These are phyloP conservation scores for Nicotiana obtusifolia DNA, from an alignment of 257 asterid species.

Conservation along the genomic window DNA sequence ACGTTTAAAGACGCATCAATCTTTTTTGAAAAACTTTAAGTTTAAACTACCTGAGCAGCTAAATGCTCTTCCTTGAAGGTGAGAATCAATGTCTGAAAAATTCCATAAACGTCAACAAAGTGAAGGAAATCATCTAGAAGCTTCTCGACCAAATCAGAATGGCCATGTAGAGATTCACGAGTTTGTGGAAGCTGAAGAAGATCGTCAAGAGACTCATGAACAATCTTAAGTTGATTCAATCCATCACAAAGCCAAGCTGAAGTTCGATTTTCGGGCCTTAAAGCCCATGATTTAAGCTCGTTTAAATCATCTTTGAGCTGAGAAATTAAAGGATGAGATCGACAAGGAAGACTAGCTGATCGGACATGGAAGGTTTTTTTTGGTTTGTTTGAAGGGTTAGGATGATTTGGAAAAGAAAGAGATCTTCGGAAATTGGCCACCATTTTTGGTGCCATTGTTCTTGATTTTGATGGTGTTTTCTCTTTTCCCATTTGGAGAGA, in stretches of 20 bases:
- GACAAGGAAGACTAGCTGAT: constrained; percentile 79
- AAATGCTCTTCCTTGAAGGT: constrained; percentile 56
- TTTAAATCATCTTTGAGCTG: constrained; percentile 52
- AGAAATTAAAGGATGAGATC: constrained; percentile 63
- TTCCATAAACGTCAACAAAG: constrained; percentile 67
- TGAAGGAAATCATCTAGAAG: constrained; percentile 61
- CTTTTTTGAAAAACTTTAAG: neutral
- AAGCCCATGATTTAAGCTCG: constrained; percentile 39
- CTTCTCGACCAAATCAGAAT: constrained; percentile 45
- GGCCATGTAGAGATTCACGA: constrained; percentile 43
- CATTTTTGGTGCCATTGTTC: constrained; percentile 56
- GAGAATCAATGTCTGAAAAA: constrained; percentile 51
- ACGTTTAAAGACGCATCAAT: no score
- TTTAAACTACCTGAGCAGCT: constrained; percentile 30
- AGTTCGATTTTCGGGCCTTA: constrained; percentile 21
- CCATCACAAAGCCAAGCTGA: constrained; percentile 58
- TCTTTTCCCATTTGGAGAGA: constrained; percentile 2
- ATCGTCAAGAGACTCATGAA: constrained; percentile 76
- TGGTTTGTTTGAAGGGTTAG: constrained; percentile 24
- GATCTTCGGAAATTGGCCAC: constrained; percentile 72
- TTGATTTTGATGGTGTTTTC: neutral
- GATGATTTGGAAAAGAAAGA: constrained; percentile 66
- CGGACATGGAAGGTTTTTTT: constrained; percentile 53
- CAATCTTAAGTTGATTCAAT: constrained; percentile 41
- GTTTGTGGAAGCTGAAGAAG: constrained; percentile 78